Percentiles rank a stretch among this genome's conserved stretches.
These are phyloP conservation scores for Oryza longistaminata DNA, from an alignment of 176 grass and related monocot genomes.

Conservation along the genomic window DNA sequence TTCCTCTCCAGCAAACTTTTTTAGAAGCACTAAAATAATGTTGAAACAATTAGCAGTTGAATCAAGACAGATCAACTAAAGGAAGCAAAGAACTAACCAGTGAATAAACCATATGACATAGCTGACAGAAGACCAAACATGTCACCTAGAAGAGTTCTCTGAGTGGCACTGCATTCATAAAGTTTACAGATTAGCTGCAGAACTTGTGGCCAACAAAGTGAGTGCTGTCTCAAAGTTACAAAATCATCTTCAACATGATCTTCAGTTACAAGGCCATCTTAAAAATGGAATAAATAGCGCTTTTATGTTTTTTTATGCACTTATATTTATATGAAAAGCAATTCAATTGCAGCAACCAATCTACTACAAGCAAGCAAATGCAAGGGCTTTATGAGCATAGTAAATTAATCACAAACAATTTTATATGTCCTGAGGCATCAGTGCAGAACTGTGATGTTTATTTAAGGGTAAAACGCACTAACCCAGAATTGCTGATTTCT, in stretches of 20 bases:
- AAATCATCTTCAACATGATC: neutral
- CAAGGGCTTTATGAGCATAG: neutral
- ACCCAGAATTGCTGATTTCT: conserved; percentile 64
- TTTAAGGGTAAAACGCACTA: conserved; percentile 36
- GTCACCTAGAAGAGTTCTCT: conserved; percentile 90
- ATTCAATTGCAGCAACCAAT: conserved; percentile 18
- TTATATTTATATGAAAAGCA: neutral
- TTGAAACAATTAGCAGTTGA: conserved; percentile 34
- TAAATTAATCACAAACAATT: neutral
- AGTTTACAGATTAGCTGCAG: conserved; percentile 18
- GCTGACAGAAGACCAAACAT: conserved; percentile 95
- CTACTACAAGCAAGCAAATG: neutral
- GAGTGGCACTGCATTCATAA: conserved; percentile 52
- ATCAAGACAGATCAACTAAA: neutral
- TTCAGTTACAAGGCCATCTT: neutral
- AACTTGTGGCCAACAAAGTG: neutral
- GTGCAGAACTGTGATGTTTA: neutral
- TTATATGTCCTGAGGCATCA: neutral
- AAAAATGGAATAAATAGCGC: neutral
- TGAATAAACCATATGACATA: conserved; percentile 83
- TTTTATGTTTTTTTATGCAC: neutral
- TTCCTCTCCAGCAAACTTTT: conserved; percentile 95
- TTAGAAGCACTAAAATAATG: conserved; percentile 74
- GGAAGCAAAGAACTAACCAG: conserved; percentile 52
- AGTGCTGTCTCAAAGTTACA: neutral